These are phyloP conservation scores for Candida boleticola DNA, from an alignment of 805 yeast species.

Conservation along the genomic window DNA sequence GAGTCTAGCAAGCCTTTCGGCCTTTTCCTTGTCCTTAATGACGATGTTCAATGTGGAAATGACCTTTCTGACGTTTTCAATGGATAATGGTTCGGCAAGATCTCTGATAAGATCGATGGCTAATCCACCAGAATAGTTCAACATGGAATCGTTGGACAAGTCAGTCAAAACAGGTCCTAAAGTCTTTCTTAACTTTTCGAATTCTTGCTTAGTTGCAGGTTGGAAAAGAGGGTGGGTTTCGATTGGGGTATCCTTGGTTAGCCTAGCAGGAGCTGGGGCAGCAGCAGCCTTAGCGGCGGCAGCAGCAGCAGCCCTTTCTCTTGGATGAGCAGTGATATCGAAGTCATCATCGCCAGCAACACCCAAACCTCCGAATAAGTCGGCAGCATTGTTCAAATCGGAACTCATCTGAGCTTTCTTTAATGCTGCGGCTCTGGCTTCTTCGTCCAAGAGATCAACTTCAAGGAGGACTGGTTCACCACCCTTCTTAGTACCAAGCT, in stretches of 20 bases:
- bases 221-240: slow-evolving; percentile 79
- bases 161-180: slow-evolving; percentile 58
- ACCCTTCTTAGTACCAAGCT: slow-evolving; percentile 38
- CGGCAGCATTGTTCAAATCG: slow-evolving; percentile 95
- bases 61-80: slow-evolving; percentile 83
- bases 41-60: slow-evolving; percentile 79
- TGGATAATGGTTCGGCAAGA: slow-evolving; percentile 71
- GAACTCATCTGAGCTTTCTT: slow-evolving; percentile 78
- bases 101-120: slow-evolving; percentile 87
- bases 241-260: slow-evolving; percentile 63
- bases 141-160: slow-evolving; percentile 57
- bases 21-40: slow-evolving; percentile 80
- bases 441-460: slow-evolving; percentile 68
- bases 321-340: slow-evolving; percentile 49
- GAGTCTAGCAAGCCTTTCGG: slow-evolving; percentile 85
- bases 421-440: slow-evolving; percentile 70
- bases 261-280: slow-evolving; percentile 26
- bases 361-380: slow-evolving; percentile 96
- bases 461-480: slow-evolving; percentile 45
- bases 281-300: slow-evolving; percentile 31
- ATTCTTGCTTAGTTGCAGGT: slow-evolving; percentile 78
- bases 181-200: slow-evolving; percentile 65
- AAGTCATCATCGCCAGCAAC: slow-evolving; percentile 49
- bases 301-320: slow-evolving; percentile 45
- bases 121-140: slow-evolving; percentile 70